phyloP scores from a whole-genome alignment of 2,329 filamentous ascomycete species.

The Diplocarpon mali region DNA sequence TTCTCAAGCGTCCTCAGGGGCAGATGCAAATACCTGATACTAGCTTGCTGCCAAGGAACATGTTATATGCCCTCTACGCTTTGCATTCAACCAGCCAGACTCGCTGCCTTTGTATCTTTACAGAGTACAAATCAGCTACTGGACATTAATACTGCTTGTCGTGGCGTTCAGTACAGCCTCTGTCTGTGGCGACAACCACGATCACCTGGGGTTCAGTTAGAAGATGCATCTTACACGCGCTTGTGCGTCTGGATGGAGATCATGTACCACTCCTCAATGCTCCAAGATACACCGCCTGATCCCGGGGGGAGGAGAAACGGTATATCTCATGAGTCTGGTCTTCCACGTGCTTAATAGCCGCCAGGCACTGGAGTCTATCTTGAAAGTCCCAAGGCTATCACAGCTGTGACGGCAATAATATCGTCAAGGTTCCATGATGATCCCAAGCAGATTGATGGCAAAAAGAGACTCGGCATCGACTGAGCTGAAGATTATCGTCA shows the following conservation, averaged over 20 bases:
- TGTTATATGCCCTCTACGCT: background rate
- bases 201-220: background rate
- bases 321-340: background rate
- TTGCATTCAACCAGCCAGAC: background rate
- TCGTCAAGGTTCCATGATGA: too few species aligned
- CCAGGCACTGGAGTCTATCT: too few species aligned
- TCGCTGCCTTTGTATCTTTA: background rate
- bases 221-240: background rate
- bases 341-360: background rate
- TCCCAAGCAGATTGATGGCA: too few species aligned
- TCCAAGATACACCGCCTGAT: background rate
- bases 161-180: slow-evolving; percentile 1
- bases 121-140: background rate
- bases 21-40: too few species aligned
- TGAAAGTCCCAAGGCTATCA: too few species aligned
- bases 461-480: too few species aligned
- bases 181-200: slow-evolving; percentile 2
- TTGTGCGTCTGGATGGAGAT: background rate
- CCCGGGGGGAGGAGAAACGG: background rate
- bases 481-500: background rate
- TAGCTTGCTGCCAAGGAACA: background rate
- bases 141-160: background rate
- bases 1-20: too few species aligned
- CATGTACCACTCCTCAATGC: background rate
- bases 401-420: too few species aligned